Conservation (phyloP, 2,329 filamentous ascomycete genomes). For the Pezicula neosporulosa region DNA sequence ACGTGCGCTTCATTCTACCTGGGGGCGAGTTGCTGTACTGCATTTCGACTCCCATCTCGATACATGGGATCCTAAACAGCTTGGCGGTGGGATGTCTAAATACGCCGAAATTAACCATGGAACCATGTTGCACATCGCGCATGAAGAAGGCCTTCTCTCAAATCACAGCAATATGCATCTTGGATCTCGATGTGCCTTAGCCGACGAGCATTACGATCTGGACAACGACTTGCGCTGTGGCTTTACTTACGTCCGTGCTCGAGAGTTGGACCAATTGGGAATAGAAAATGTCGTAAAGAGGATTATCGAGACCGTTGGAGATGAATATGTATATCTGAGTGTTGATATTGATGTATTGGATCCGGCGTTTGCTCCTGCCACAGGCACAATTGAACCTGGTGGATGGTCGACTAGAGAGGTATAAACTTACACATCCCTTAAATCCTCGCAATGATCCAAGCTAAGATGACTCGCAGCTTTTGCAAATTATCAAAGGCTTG, state of each 20-base stretch:
- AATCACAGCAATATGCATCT: constrained; percentile 28
- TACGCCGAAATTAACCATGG: constrained; percentile 28
- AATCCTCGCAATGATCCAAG: too few species aligned
- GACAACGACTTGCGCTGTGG: constrained; percentile 27
- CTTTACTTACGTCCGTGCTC: constrained; percentile 23
- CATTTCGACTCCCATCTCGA: constrained; percentile 29
- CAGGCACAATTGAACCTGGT: constrained; percentile 28
- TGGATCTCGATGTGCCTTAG: constrained; percentile 21
- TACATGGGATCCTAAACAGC: constrained; percentile 26
- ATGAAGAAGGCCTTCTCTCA: constrained; percentile 27
- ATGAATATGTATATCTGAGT: constrained; percentile 26
- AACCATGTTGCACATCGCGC: constrained; percentile 29
- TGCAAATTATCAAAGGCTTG: constrained; percentile 25
- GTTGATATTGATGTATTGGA: constrained; percentile 29
- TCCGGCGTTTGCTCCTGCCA: constrained; percentile 27
- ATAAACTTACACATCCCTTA: not conserved
- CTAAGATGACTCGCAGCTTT: constrained; percentile 10
- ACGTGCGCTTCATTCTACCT: constrained; percentile 24
- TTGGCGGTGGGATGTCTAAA: constrained; percentile 24
- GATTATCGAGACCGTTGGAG: constrained; percentile 24
- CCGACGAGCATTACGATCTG: constrained; percentile 23
- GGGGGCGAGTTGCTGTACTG: constrained; percentile 24
- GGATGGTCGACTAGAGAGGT: constrained; percentile 30
- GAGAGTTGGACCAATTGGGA: constrained; percentile 23
- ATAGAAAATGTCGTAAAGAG: constrained; percentile 20